Base-by-base conservation (phyloP, 139 green algal species). In the Mesotaenium endlicherianum region DNA sequence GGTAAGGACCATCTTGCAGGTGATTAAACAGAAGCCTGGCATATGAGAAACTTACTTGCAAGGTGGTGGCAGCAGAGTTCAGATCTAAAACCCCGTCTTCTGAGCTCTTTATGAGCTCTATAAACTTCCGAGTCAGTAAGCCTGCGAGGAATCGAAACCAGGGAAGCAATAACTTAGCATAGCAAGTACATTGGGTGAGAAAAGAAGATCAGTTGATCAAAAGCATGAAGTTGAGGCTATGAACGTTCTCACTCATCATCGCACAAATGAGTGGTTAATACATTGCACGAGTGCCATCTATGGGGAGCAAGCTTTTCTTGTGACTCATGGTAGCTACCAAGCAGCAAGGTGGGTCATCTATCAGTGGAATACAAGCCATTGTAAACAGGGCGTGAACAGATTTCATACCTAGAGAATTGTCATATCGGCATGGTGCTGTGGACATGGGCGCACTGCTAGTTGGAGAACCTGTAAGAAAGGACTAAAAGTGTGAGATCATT, bases 41-140 rank as follows among this genome's bases (percentile, higher is more conserved):
- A n/a, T n/a, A n/a, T n/a, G n/a, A 11, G 30, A 2, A 3, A 69
- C 82, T 67, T 71, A 96, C 60, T n/a, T 72, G 60, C 17, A 98
- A 86, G 38, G 75, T 89, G 11, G 95, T 89, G 14, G 94, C 95
- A 4, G 95, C 95, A 36, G 90, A 89, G 82, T 98, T 98, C 14
- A 98, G 91, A 82, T 98, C 95, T 20, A 98, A 78, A 0, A 93
- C 84, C 0, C 94, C 93, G 49, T 93, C 90, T 1, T 85, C 75
- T 5, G 95, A 91, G 2, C 87, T 79, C 30, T 96, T 87, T 2
- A 98, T 88, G 20, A 98, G 91, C 0, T 88, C 75, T 0, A 98
- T 84, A 77, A 98, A 98, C 75, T 97, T 97, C 43, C 94, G 94
- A 0, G 95, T 98, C 31, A 98, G 89, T 76, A 95, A 89, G 4